phyloP scores from a whole-genome alignment of 73 alveolate species.

The Tetrahymena thermophila region DNA sequence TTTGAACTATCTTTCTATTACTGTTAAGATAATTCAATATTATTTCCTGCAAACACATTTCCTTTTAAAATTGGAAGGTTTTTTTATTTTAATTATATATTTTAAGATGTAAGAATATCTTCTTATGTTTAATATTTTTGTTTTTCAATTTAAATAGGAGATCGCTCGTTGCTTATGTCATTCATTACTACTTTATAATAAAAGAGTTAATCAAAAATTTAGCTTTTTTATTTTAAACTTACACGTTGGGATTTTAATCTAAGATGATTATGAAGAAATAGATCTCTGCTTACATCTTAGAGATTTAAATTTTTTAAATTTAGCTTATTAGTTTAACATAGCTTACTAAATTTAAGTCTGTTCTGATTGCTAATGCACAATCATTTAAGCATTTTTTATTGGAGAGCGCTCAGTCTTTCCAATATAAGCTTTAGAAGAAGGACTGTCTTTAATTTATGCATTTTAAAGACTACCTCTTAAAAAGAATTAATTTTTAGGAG shows the following conservation, averaged over 20 bases:
- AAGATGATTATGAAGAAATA: background rate
- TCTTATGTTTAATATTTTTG: background rate
- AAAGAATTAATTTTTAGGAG: background rate
- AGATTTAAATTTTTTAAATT: background rate
- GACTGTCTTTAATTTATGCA: background rate
- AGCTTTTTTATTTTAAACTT: background rate
- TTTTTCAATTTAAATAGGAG: background rate
- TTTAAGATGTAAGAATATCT: background rate
- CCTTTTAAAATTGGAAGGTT: background rate
- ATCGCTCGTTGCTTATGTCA: background rate
- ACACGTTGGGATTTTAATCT: background rate
- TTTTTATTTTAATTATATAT: background rate
- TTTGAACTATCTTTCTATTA: background rate
- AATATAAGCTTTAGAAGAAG: background rate
- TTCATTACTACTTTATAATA: background rate
- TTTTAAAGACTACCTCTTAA: background rate
- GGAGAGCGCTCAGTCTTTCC: background rate
- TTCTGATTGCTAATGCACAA: background rate
- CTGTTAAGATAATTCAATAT: background rate
- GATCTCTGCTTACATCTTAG: background rate
- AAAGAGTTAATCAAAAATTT: background rate
- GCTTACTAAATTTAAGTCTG: background rate
- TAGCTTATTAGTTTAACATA: background rate
- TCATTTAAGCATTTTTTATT: background rate
- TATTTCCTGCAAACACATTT: background rate